Base-by-base conservation (phyloP, 2,329 filamentous ascomycete species). In the Leptosphaerulina australis region DNA sequence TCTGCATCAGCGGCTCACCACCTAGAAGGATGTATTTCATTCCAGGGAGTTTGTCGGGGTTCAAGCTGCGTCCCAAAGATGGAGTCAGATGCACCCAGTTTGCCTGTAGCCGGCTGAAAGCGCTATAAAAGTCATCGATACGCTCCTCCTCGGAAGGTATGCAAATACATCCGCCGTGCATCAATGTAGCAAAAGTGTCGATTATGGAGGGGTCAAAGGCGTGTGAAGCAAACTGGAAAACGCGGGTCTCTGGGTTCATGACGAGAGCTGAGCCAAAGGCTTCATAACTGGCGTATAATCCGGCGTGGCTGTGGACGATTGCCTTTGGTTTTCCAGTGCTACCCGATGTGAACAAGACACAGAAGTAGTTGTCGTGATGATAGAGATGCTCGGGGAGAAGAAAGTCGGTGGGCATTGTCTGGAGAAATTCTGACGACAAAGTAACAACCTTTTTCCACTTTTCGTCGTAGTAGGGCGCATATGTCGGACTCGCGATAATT, bases 161-260 rank as follows among this genome's bases (percentile, higher is more conserved):
- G 50, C 84, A 86, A 3, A 87, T 74, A 45, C 81, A 84, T 0
- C 79, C 83, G 14, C 85, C 85, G 11, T 78, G 71, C 7, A 81
- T 74, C 2, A 87, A 70, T 0, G 81, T 78, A 0, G 79, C 79
- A 49, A 85, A 77, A 1, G 81, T 77, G 55, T 85, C 82, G 2
- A 78, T 63, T 18, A 85, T 67, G 31, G 78, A 77, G 11, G 81
- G 76, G 53, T 85, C 81, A 37, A 83, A 79, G 2, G 79, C 80
- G 60, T 80, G 83, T 6, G 81, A 80, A 2, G 82, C 82, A 47
- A 84, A 79, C 50, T 85, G 81, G 2, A 74, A 56, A 2, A 57
- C 37, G 7, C 57, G 55, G 9, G 81, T 83, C 9, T 30, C 17
- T 17, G 44, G 22, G 7, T 45, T 3, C 54, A 68, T 55, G 7